Percentiles rank a stretch among this genome's conserved stretches.
Evolutionary conservation across 1,284 basidiomycete species (phyloP).

Genomic region (Malassezia nana): DNA sequence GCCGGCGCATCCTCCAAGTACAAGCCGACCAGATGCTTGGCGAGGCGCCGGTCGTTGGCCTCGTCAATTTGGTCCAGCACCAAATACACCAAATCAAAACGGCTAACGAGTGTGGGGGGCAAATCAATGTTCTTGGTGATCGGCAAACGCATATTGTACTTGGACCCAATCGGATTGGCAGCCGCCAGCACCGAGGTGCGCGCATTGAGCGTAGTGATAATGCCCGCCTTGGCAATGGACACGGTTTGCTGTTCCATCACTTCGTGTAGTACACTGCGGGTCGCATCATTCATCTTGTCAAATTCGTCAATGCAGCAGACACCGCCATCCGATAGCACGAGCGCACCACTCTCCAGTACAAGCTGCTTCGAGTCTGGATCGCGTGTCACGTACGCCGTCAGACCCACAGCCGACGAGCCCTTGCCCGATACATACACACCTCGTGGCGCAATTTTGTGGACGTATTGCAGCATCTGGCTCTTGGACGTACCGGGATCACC

Average conservation of each 20-base stretch:
- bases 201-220: constrained; percentile 95
- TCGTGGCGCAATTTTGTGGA: constrained; percentile 94
- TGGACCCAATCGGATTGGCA: constrained; percentile 90
- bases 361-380: constrained; percentile 97
- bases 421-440: constrained; percentile 80
- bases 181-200: constrained; percentile 93
- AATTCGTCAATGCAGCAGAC: constrained; percentile 99
- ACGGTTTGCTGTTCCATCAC: constrained; percentile 99
- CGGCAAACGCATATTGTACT: constrained; percentile 80
- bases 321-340: constrained; percentile 91
- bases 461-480: constrained; percentile 79
- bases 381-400: constrained; percentile 93
- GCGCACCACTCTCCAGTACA: constrained; percentile 89
- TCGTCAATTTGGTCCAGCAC: constrained; percentile 87
- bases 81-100: constrained; percentile 95
- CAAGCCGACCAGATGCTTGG: constrained; percentile 81
- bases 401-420: constrained; percentile 92
- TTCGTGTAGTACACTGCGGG: constrained; percentile 91
- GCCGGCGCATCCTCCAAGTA: constrained; percentile 84
- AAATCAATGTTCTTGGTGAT: constrained; percentile 61
- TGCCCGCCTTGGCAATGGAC: constrained; percentile 98
- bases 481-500: constrained; percentile 98
- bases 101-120: constrained; percentile 90
- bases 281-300: constrained; percentile 97
- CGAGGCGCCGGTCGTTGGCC: constrained; percentile 71